Percentiles rank a stretch among this genome's conserved stretches.
phyloP scores from a whole-genome alignment of 1,139 yeast species.

The Insectozyma bohioensis region DNA sequence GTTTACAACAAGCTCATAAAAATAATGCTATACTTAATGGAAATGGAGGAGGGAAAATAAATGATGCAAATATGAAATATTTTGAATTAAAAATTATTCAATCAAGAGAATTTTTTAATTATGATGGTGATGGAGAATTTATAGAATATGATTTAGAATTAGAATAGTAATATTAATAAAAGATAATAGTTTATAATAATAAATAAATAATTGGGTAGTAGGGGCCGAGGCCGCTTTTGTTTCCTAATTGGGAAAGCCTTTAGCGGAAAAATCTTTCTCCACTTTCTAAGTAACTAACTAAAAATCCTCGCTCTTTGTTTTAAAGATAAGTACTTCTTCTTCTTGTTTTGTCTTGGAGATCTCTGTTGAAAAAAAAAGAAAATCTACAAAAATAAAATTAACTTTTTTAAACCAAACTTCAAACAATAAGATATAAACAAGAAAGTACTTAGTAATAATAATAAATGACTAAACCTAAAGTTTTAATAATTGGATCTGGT shows the following conservation, averaged over 20 bases:
- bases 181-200: not conserved
- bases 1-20: conserved; percentile 14
- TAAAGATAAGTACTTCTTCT: no score
- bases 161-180: not conserved
- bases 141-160: conserved; percentile 9
- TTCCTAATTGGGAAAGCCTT: conserved; percentile 3
- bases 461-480: conserved; percentile 28
- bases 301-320: no score
- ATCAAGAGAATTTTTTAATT: conserved; percentile 29
- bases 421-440: no score
- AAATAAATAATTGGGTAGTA: not conserved
- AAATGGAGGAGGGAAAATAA: conserved; percentile 28
- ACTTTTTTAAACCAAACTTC: no score
- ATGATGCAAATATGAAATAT: conserved; percentile 39
- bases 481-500: conserved; percentile 44
- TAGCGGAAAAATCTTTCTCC: no score
- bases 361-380: no score
- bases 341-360: no score
- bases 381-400: not conserved
- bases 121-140: conserved; percentile 25
- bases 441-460: no score
- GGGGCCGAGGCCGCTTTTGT: no score
- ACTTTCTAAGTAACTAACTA: no score
- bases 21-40: not conserved
- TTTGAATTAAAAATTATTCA: conserved; percentile 44